Conservation (phyloP, 1,284 basidiomycete species). For the Boletus holoroseus region DNA sequence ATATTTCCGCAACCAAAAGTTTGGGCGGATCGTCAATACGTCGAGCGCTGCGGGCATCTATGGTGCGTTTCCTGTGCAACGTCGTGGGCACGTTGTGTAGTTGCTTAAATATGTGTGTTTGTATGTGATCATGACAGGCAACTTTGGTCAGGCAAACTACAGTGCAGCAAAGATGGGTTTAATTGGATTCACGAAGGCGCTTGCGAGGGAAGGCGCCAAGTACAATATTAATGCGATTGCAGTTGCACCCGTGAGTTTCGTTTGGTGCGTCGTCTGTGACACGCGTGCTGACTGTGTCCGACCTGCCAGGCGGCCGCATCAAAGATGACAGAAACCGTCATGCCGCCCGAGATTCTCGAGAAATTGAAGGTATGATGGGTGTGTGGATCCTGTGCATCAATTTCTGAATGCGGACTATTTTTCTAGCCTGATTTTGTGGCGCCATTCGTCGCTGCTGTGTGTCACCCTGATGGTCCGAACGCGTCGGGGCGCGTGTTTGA, state of each 20-base stretch:
- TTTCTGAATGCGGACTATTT: background rate
- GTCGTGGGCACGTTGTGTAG: too few relatives aligned
- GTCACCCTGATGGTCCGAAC: slow-evolving; percentile 76
- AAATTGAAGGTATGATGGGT: slow-evolving; percentile 64
- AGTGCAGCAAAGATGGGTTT: slow-evolving; percentile 89
- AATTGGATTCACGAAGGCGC: slow-evolving; percentile 86
- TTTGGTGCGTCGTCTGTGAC: background rate
- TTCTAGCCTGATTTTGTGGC: slow-evolving; percentile 85
- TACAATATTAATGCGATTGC: slow-evolving; percentile 87
- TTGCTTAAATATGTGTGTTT: background rate
- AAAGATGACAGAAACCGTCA: slow-evolving; percentile 89
- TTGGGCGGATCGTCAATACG: slow-evolving; percentile 90
- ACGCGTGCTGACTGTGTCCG: background rate
- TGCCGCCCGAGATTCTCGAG: slow-evolving; percentile 96
- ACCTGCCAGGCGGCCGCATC: slow-evolving; percentile 79
- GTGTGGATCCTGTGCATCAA: background rate
- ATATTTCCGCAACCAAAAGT: slow-evolving; percentile 91
- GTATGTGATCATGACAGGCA: slow-evolving; percentile 49
- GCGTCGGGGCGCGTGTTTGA: slow-evolving; percentile 89
- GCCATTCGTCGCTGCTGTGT: slow-evolving; percentile 79
- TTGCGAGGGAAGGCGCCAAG: slow-evolving; percentile 87
- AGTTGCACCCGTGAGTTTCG: slow-evolving; percentile 76
- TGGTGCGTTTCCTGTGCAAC: slow-evolving; percentile 41
- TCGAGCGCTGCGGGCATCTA: slow-evolving; percentile 84
- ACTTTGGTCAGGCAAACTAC: slow-evolving; percentile 96